Base-by-base conservation (phyloP, 352 stramenopile species). In the Phytophthora vignae region DNA sequence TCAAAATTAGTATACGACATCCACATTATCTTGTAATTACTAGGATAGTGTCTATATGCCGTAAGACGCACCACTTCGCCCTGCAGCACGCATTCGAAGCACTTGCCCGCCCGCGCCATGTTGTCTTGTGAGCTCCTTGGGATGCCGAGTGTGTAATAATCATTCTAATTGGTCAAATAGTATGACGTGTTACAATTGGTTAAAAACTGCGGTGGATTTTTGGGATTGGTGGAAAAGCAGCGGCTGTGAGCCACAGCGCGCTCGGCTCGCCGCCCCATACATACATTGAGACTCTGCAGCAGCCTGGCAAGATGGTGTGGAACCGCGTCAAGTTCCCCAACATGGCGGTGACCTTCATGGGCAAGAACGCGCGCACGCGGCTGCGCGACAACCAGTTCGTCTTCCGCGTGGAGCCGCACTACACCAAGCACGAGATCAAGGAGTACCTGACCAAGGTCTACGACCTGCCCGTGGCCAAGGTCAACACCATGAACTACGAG, bases 401-500 rank as follows among this genome's bases (percentile, higher is more conserved):
- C 38, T 99, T 99, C 82, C 92, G 96, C 55, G 92, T 98, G 15
- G 84, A 98, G 69, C 96, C 97, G 27, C 91, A 92, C 73, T 99
- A 99, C 90, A 99, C 95, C 55, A 99, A 99, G 82, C 89, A 98
- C 77, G 97, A 99, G 85, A 96, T 99, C 59, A 98, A 98, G 79
- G 96, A 99, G 82, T 98, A 99, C 81, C 76, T 99, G 56, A 98
- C 90, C 63, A 99, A 99, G 80, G 94, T 99, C 55, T 99, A 99
- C 81, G 82, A 94, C 55, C 77, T 99, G 27, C 92, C 90, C 1
- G 96, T 99, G n/a, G 77, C 88, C 67, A 98, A 98, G 73, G 92
- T 98, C 60, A 96, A 96, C 73, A 98, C 94, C 21, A 96, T 97
- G 85, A 98, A 98, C 87, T 98, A 98, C 79, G 81, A 98, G 76